Evolutionary conservation across 2,329 filamentous ascomycete genomes (phyloP).

Genomic region (Lecanicillium sp.): DNA sequence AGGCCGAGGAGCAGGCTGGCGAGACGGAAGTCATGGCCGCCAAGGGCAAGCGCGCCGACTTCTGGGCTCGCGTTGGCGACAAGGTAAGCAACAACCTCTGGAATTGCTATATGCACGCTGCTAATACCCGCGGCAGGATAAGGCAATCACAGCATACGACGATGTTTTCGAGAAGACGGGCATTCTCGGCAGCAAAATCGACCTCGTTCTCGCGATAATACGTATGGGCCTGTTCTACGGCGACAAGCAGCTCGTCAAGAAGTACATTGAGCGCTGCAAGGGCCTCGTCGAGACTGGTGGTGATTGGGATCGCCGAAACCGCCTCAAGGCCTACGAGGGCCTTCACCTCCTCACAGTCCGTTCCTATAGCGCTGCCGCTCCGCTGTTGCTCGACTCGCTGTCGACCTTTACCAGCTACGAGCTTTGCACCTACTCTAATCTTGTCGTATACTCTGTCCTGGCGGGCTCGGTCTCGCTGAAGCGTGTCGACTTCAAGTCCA

Average conservation of each 20-base stretch:
- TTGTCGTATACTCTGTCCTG: constrained; percentile 93
- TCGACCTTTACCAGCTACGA: constrained; percentile 99
- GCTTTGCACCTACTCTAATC: constrained; percentile 89
- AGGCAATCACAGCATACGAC: constrained; percentile 88
- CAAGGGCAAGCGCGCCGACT: constrained; percentile 89
- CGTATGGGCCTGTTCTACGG: constrained; percentile 94
- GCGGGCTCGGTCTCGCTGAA: constrained; percentile 92
- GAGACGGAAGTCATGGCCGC: constrained; percentile 93
- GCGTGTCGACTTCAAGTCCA: constrained; percentile 97
- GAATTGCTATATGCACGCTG: not conserved
- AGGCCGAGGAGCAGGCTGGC: constrained; percentile 91
- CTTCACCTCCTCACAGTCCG: constrained; percentile 88
- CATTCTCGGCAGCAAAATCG: constrained; percentile 93
- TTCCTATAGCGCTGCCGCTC: constrained; percentile 82
- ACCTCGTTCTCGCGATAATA: constrained; percentile 93
- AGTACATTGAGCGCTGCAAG: constrained; percentile 85
- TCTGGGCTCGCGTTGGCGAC: constrained; percentile 91
- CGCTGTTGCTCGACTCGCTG: constrained; percentile 89
- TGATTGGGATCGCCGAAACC: constrained; percentile 97
- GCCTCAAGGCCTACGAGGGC: constrained; percentile 97
- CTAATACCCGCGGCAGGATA: constrained; percentile 57
- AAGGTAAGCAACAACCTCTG: constrained; percentile 56
- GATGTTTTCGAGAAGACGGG: constrained; percentile 95
- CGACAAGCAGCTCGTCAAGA: constrained; percentile 87
- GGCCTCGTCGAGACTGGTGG: constrained; percentile 88